Percentiles rank a stretch among this genome's conserved stretches.
Conservation (phyloP, 2,329 filamentous ascomycete genomes). For the Trichoderma simmonsii region DNA sequence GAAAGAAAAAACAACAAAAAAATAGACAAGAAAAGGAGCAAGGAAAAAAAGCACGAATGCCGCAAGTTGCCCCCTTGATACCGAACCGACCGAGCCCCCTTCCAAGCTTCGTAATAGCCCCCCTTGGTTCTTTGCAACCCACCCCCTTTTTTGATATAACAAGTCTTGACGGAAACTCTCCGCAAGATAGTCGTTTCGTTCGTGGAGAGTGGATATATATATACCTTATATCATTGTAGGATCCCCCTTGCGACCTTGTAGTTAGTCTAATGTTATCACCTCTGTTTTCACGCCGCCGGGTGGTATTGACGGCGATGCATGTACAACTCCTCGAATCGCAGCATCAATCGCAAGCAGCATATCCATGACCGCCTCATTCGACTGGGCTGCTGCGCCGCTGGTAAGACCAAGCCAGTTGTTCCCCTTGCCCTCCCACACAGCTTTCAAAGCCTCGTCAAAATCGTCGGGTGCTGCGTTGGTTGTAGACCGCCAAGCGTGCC, state of each 20-base stretch:
- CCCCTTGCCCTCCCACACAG: slow-evolving; percentile 45
- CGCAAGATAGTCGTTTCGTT: background rate
- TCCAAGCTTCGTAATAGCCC: background rate
- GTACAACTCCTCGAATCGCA: slow-evolving; percentile 37
- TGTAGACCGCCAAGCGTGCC: slow-evolving; percentile 45
- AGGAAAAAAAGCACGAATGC: background rate
- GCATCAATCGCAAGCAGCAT: slow-evolving; percentile 49
- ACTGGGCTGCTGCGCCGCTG: slow-evolving; percentile 45
- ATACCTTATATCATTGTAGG: background rate
- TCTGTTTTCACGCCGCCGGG: background rate
- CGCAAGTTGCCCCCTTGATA: background rate
- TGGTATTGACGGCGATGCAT: background rate
- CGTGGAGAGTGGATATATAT: background rate
- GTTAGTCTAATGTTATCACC: background rate
- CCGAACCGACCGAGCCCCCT: background rate
- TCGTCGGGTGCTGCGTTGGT: slow-evolving; percentile 29
- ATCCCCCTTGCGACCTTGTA: background rate
- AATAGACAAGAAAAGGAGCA: background rate
- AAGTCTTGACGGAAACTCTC: background rate
- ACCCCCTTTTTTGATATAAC: background rate
- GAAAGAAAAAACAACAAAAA: slow-evolving; percentile 11
- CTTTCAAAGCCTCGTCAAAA: slow-evolving; percentile 40
- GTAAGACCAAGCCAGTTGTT: slow-evolving; percentile 47
- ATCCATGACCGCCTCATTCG: slow-evolving; percentile 41
- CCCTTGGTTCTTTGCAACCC: background rate